phyloP scores from a whole-genome alignment of 306 rosid genomes.

The Fagus crenata region DNA sequence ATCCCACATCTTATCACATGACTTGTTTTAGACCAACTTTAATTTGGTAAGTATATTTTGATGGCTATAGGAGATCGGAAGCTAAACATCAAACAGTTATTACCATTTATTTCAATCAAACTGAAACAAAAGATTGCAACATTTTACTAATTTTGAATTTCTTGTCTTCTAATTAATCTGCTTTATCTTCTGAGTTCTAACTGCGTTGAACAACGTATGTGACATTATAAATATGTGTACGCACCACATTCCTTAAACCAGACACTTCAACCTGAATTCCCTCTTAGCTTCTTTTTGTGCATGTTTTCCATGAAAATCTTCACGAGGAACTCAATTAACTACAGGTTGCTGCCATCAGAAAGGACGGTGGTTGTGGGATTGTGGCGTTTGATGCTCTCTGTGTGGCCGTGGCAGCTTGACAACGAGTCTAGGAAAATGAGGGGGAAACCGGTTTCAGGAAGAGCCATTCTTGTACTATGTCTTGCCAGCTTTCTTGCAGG shows the following conservation, averaged over 20 bases:
- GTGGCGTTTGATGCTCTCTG: conserved; percentile 15
- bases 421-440: conserved; percentile 45
- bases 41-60: background rate
- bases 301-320: conserved; percentile 21
- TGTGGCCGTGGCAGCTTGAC: conserved; percentile 19
- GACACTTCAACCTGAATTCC: background rate
- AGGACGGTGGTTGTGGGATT: conserved; percentile 13
- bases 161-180: background rate
- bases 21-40: conserved; percentile 21
- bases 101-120: background rate
- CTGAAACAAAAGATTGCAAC: background rate
- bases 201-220: too few relatives aligned
- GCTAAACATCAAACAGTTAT: conserved; percentile 16
- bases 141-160: background rate
- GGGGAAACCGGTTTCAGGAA: conserved; percentile 57
- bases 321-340: background rate
- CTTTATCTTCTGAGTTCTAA: background rate
- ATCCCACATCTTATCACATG: conserved; percentile 38
- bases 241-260: too few relatives aligned
- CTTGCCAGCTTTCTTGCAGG: conserved; percentile 75
- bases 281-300: background rate
- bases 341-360: conserved; percentile 28
- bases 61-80: conserved; percentile 28
- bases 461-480: conserved; percentile 50
- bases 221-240: too few relatives aligned